phyloP scores from a whole-genome alignment of 805 yeast genomes.

The Hanseniaspora guilliermondii region DNA sequence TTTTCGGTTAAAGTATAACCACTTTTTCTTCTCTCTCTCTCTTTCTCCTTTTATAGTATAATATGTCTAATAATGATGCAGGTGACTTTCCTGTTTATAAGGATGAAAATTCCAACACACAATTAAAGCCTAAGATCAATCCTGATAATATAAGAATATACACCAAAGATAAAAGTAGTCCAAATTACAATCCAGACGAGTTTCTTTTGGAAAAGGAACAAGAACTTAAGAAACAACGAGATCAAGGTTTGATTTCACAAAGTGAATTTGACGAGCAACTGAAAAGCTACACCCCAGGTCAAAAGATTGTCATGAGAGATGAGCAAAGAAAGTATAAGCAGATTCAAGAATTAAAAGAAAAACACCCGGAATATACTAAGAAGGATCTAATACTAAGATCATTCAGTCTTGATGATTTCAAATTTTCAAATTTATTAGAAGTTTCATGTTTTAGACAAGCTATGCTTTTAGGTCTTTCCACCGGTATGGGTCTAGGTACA shows the following conservation, averaged over 20 bases:
- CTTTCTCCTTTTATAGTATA: background rate
- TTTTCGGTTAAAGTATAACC: too few species aligned
- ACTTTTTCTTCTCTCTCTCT: too few species aligned
- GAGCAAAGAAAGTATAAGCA: slow-evolving; percentile 31
- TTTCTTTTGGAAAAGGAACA: slow-evolving; percentile 2
- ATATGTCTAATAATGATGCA: background rate
- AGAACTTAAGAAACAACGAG: background rate
- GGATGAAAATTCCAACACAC: background rate
- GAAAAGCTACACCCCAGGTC: slow-evolving; percentile 25
- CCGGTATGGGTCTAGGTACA: slow-evolving; percentile 57
- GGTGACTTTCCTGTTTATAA: background rate
- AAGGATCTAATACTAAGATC: slow-evolving; percentile 19
- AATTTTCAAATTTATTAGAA: slow-evolving; percentile 35
- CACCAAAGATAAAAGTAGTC: slow-evolving; percentile 12
- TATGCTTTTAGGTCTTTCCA: slow-evolving; percentile 59
- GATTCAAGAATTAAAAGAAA: slow-evolving; percentile 15
- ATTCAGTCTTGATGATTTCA: slow-evolving; percentile 35
- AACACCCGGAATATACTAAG: slow-evolving; percentile 20
- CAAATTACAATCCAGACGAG: slow-evolving; percentile 8
- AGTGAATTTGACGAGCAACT: slow-evolving; percentile 14
- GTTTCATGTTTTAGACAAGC: slow-evolving; percentile 78
- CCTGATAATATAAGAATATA: slow-evolving; percentile 20
- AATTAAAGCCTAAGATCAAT: slow-evolving; percentile 1
- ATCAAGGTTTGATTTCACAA: background rate
- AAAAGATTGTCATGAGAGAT: slow-evolving; percentile 30